A percentile compares a stretch with the other conserved stretches of the same genome.
Evolutionary conservation across 495 filamentous ascomycete genomes (phyloP).

Genomic region (Hyaloscypha finlandica): DNA sequence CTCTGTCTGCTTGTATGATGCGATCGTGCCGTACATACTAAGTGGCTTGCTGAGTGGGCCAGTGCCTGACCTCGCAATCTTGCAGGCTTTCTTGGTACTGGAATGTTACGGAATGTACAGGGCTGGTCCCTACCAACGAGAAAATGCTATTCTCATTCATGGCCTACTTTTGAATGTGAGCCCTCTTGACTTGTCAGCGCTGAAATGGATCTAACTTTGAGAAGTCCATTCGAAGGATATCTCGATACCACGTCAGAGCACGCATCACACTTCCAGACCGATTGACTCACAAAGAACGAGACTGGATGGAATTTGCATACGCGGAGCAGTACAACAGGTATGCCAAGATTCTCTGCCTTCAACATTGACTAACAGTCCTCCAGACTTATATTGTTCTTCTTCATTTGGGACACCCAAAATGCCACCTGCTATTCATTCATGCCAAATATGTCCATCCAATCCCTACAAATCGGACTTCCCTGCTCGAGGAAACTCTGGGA

Average conservation of each 20-base stretch:
- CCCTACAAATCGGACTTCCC: neutral
- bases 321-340: neutral
- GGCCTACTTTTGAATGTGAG: too few species aligned
- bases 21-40: too few species aligned
- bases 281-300: neutral
- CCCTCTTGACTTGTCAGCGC: too few species aligned
- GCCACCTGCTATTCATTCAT: neutral
- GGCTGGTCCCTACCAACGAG: too few species aligned
- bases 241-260: neutral
- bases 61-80: too few species aligned
- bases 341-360: neutral
- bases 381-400: neutral
- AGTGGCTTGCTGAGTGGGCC: too few species aligned
- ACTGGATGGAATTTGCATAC: neutral
- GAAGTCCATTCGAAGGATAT: neutral
- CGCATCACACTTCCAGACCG: neutral
- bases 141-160: too few species aligned
- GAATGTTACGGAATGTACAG: too few species aligned
- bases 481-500: neutral
- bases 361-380: neutral
- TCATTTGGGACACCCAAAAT: neutral
- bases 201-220: too few species aligned
- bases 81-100: too few species aligned
- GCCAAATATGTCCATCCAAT: neutral
- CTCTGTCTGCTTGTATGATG: too few species aligned